phyloP scores from a whole-genome alignment of 192 early-diverging fungal genomes.

The Geranomyces variabilis region DNA sequence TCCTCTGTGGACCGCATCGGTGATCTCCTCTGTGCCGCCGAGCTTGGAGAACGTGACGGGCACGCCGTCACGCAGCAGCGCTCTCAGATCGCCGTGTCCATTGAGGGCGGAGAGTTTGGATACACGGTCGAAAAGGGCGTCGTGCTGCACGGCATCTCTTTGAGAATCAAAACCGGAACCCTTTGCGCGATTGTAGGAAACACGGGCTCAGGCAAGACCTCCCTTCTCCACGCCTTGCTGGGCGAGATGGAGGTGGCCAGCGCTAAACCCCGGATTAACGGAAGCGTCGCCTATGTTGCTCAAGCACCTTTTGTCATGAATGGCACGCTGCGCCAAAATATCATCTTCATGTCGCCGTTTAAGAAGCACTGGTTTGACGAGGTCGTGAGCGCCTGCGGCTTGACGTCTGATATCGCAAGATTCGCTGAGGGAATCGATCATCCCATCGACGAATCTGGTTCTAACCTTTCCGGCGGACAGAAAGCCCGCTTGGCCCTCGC shows the following conservation, averaged over 20 bases:
- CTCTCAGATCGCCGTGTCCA: background rate
- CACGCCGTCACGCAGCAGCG: background rate
- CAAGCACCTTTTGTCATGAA: slow-evolving; percentile 87
- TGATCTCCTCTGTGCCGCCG: no score
- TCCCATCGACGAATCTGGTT: slow-evolving; percentile 69
- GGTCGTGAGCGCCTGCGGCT: slow-evolving; percentile 20
- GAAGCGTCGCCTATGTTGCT: slow-evolving; percentile 67
- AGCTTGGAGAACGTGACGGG: no score
- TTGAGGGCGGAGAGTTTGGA: background rate
- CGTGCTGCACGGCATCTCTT: background rate
- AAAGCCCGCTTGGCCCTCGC: slow-evolving; percentile 69
- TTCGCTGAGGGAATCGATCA: slow-evolving; percentile 38
- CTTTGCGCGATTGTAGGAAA: slow-evolving; percentile 43
- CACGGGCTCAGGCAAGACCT: slow-evolving; percentile 57
- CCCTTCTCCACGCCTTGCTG: slow-evolving; percentile 57
- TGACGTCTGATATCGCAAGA: slow-evolving; percentile 33
- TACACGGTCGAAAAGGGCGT: background rate
- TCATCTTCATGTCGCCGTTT: slow-evolving; percentile 68
- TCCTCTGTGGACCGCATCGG: slow-evolving; percentile 11
- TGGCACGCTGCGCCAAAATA: slow-evolving; percentile 61
- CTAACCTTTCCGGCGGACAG: slow-evolving; percentile 90
- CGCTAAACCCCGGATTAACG: background rate
- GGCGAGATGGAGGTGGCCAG: slow-evolving; percentile 45
- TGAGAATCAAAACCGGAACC: background rate
- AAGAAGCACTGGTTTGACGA: slow-evolving; percentile 37